Evolutionary conservation across 805 yeast species (phyloP).

Genomic region (Blastobotrys americana): DNA sequence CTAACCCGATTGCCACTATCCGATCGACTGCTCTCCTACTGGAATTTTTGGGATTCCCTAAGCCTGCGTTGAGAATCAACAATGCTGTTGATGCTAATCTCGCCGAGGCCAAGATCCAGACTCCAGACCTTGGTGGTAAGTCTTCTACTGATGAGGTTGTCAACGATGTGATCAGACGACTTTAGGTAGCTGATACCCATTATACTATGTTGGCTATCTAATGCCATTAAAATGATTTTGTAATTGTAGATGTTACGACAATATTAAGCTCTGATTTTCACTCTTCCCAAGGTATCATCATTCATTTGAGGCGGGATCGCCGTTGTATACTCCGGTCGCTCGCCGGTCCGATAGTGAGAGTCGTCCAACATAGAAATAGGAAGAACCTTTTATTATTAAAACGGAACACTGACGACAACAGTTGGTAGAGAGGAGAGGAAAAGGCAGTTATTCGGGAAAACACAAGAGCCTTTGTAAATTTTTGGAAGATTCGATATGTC

Average conservation of each 20-base stretch:
- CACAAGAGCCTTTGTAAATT: too few relatives aligned
- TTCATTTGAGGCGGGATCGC: too few relatives aligned
- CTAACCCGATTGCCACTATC: slow-evolving; percentile 97
- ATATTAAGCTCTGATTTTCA: not conserved
- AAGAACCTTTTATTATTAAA: too few relatives aligned
- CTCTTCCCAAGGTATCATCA: too few relatives aligned
- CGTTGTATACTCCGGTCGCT: too few relatives aligned
- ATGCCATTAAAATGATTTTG: slow-evolving; percentile 3
- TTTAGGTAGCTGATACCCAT: slow-evolving; percentile 32
- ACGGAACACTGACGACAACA: too few relatives aligned
- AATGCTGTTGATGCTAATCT: slow-evolving; percentile 92
- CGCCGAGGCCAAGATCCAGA: slow-evolving; percentile 65
- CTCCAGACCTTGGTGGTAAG: slow-evolving; percentile 94
- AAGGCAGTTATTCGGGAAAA: too few relatives aligned
- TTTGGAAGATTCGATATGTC: too few relatives aligned
- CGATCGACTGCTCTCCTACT: slow-evolving; percentile 96
- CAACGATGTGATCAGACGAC: slow-evolving; percentile 64
- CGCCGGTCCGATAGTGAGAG: too few relatives aligned
- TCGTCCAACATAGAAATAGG: too few relatives aligned
- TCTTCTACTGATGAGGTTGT: slow-evolving; percentile 82
- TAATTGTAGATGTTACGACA: slow-evolving; percentile 4
- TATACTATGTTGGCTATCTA: too few relatives aligned
- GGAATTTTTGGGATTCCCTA: slow-evolving; percentile 88
- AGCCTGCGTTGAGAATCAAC: slow-evolving; percentile 87
- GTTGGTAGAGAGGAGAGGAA: too few relatives aligned